Evolutionary conservation across 441 rosid genomes (phyloP).

Genomic region (Croton laevigatus): DNA sequence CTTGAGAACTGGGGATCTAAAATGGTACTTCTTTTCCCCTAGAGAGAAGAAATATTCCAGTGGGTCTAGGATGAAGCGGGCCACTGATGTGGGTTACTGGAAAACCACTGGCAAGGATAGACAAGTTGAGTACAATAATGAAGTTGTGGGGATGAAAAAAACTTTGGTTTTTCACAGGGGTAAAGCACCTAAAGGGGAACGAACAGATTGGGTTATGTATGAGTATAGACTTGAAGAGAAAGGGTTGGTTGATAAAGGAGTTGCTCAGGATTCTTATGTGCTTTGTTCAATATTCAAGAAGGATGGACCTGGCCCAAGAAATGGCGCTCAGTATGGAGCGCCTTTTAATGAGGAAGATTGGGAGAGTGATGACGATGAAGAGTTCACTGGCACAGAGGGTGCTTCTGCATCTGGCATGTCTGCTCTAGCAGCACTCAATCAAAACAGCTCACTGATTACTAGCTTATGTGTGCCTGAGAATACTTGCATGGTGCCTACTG

Average conservation of each 20-base stretch:
- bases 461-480: conserved; percentile 20
- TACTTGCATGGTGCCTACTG: conserved; percentile 24
- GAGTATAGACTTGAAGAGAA: conserved; percentile 66
- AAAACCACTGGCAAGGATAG: conserved; percentile 78
- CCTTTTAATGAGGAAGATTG: conserved; percentile 84
- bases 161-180: conserved; percentile 67
- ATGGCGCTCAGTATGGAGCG: conserved; percentile 88
- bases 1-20: conserved; percentile 49
- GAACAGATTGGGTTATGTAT: conserved; percentile 91
- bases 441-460: conserved; percentile 20
- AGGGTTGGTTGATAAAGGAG: conserved; percentile 36
- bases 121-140: conserved; percentile 34
- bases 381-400: neutral
- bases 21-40: conserved; percentile 83
- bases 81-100: conserved; percentile 69
- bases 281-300: conserved; percentile 60
- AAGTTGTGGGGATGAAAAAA: conserved; percentile 57
- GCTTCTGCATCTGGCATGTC: neutral
- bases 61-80: conserved; percentile 53
- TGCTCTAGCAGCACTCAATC: conserved; percentile 9
- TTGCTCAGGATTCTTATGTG: conserved; percentile 59
- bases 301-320: conserved; percentile 78
- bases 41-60: conserved; percentile 53
- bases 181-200: conserved; percentile 46
- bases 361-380: conserved; percentile 41